Evolutionary conservation across 176 grass and related monocot species (phyloP).

Genomic region (Panicum miliaceum): DNA sequence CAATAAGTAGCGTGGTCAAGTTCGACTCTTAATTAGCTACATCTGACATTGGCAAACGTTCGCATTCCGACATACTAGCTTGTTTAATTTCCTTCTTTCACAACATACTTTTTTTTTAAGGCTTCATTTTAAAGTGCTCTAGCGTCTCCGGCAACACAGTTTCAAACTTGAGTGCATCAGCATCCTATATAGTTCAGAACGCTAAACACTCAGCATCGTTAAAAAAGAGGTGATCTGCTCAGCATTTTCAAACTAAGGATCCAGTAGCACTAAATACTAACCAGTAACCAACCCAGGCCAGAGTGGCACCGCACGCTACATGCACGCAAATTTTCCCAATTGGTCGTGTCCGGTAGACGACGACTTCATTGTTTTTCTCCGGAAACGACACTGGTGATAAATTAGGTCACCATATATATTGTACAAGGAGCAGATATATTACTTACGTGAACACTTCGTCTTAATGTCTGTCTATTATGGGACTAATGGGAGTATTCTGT

Average conservation of each 20-base stretch:
- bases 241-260: conserved; percentile 17
- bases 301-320: neutral
- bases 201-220: neutral
- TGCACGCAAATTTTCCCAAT: neutral
- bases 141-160: neutral
- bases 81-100: too few relatives aligned
- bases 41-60: neutral
- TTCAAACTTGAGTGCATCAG: conserved; percentile 13
- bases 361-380: neutral
- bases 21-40: neutral
- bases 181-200: neutral
- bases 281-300: neutral
- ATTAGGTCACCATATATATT: neutral
- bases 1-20: neutral
- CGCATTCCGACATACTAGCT: too few relatives aligned
- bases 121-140: neutral
- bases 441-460: neutral
- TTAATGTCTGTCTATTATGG: neutral
- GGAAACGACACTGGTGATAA: neutral
- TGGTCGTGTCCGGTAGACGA: neutral
- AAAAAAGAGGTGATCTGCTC: neutral
- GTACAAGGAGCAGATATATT: neutral
- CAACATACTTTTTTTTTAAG: neutral
- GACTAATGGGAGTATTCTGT: neutral
- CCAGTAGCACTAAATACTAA: conserved; percentile 1